A percentile compares a stretch with the other conserved stretches of the same genome.
Conservation (phyloP, 2,329 filamentous ascomycete genomes). For the Cladosporium phlei region DNA sequence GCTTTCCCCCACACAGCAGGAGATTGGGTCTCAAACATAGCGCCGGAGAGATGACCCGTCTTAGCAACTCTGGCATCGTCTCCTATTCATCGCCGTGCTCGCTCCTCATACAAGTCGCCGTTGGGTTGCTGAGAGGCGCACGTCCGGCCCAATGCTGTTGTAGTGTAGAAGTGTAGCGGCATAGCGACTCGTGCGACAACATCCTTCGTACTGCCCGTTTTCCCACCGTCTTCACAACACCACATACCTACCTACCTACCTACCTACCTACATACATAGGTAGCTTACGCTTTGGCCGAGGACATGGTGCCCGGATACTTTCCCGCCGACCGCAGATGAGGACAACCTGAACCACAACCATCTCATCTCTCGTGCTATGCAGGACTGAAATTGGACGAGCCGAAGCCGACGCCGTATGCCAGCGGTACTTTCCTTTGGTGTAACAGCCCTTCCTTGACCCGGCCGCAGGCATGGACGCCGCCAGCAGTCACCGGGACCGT, state of each 20-base stretch:
- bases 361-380: too few relatives aligned
- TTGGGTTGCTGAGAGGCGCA: conserved; percentile 1
- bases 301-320: conserved; percentile 1
- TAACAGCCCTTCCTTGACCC: neutral
- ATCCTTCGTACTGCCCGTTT: conserved; percentile 1
- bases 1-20: conserved; percentile 1
- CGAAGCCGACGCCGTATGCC: neutral
- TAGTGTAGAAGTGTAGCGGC: too few relatives aligned
- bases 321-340: neutral
- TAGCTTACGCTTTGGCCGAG: too few relatives aligned
- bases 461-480: conserved; percentile 8
- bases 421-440: conserved; percentile 1
- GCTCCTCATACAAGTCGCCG: too few relatives aligned
- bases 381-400: too few relatives aligned
- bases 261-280: too few relatives aligned
- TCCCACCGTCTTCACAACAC: conserved; percentile 10
- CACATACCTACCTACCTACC: neutral
- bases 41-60: neutral
- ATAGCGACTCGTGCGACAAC: conserved; percentile 7
- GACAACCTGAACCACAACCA: too few relatives aligned
- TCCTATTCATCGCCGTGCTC: conserved; percentile 13
- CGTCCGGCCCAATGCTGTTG: conserved; percentile 11
- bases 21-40: conserved; percentile 8
- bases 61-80: conserved; percentile 6
- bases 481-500: too few relatives aligned